A percentile compares a stretch with the other conserved stretches of the same genome.
These are phyloP conservation scores for Teratosphaeria nubilosa DNA, from an alignment of 2,329 filamentous ascomycete genomes.

Conservation along the genomic window DNA sequence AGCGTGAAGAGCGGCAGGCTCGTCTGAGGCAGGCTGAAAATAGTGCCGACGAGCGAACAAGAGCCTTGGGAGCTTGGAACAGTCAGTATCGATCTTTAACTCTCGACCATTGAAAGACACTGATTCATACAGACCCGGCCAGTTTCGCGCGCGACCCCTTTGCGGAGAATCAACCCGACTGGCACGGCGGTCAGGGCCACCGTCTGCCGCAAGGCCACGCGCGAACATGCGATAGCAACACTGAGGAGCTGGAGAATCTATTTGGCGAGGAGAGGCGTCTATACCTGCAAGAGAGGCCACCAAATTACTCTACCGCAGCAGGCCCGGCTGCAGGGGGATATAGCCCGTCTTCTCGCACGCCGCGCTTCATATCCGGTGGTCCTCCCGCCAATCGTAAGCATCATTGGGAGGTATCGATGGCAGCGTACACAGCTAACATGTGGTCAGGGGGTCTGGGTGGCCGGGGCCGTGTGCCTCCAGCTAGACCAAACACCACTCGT, in stretches of 20 bases:
- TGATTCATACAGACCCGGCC: not conserved
- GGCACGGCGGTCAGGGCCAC: constrained; percentile 11
- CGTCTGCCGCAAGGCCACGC: constrained; percentile 4
- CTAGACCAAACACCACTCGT: not conserved
- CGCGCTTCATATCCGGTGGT: not conserved
- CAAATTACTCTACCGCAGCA: constrained; percentile 1
- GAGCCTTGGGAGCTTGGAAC: not conserved
- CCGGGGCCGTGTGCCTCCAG: not conserved
- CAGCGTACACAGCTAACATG: not conserved
- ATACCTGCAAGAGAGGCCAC: constrained; percentile 1
- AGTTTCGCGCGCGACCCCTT: constrained; percentile 4
- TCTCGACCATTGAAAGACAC: not conserved
- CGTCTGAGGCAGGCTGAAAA: not conserved
- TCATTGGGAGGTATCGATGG: not conserved
- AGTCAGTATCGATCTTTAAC: not conserved
- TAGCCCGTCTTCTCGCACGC: not conserved
- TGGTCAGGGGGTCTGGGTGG: not conserved
- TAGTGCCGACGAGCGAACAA: not conserved
- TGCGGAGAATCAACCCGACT: constrained; percentile 6
- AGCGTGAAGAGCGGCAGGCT: not conserved
- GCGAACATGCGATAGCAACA: not conserved
- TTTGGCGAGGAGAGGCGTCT: constrained; percentile 3
- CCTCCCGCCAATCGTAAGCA: not conserved
- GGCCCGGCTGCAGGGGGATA: not conserved
- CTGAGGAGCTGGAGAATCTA: not conserved